Evolutionary conservation across 805 yeast species (phyloP), one percentile per base, ranked within the genome.

Genomic region (Candida mattraensis): DNA sequence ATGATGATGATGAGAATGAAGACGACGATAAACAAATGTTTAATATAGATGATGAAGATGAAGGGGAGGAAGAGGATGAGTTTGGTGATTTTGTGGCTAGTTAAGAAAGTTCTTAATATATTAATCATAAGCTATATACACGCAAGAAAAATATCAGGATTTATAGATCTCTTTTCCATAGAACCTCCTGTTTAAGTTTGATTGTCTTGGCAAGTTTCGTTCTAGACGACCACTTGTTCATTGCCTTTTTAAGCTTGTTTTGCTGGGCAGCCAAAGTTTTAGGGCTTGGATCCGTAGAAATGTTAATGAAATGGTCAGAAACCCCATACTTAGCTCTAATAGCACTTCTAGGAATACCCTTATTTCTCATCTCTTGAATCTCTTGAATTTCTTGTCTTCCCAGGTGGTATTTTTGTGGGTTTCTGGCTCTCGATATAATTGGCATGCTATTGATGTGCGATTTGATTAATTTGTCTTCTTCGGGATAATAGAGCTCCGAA

Each of bases 381-480:
- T 60, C 50, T 16, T 20, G 22, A 13, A 63, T 56, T 7, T 54
- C 52, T 11, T 42, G 50, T 13, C 43, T 33, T 5, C 48, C 45
- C 35, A 61, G 34, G 7, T 49, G 41, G 35, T 63, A 63, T 5
- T 43, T 42, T 30, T 50, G 50, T 14, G 64, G 59, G 1, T 27
- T 27, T 28, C 48, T 44, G 3, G 45, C 35, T 18, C 43, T 40
- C 16, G 47, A 39, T 18, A 63, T 42, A 5, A 46, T 33, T 16
- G 67, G 67, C 64, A 61, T 60, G 38, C 48, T 46, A 17, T 53
- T 33, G 12, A 60, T 22, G 16, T 46, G 43, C 20, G 49, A 47
- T 11, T 39, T 32, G 4, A 49, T 38, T 10, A 36, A 35, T 3
- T 39, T 18, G 4, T 40, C 38, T 24, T 51, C 48, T 30, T 56